A percentile compares a stretch with the other conserved stretches of the same genome.
These are phyloP conservation scores for Hirschfeldia incana DNA, from an alignment of 345 rosid genomes.

Conservation along the genomic window DNA sequence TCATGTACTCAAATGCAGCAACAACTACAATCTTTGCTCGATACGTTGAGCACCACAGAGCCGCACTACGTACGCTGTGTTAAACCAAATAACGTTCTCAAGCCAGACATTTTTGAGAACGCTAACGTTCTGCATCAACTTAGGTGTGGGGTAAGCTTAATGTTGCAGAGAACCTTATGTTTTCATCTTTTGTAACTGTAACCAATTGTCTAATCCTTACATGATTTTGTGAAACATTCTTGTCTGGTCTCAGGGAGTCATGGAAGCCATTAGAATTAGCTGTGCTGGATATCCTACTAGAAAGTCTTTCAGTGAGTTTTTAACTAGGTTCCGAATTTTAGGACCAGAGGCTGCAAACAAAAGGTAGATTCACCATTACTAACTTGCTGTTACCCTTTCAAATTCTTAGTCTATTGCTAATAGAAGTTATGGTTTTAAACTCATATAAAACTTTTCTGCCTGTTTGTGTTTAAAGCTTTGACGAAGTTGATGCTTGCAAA, in stretches of 20 bases:
- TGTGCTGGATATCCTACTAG: constrained; percentile 98
- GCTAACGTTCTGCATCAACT: constrained; percentile 79
- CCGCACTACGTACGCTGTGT: constrained; percentile 97
- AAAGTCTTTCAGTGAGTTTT: constrained; percentile 73
- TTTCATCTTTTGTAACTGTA: constrained; percentile 16
- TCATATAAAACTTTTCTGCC: constrained; percentile 7
- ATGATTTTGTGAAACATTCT: constrained; percentile 4
- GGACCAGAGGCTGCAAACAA: constrained; percentile 56
- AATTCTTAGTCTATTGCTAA: not conserved
- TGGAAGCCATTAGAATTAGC: constrained; percentile 99
- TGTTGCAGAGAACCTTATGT: constrained; percentile 32
- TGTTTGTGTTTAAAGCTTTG: constrained; percentile 46
- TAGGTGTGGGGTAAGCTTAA: constrained; percentile 88
- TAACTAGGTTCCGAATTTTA: constrained; percentile 64
- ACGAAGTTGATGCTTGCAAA: constrained; percentile 79
- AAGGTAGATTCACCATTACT: constrained; percentile 50
- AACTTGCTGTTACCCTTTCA: constrained; percentile 11
- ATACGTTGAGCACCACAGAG: constrained; percentile 86
- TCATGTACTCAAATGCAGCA: constrained; percentile 59
- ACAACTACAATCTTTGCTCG: constrained; percentile 94
- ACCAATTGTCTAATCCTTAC: not conserved
- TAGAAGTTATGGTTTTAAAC: constrained; percentile 8
- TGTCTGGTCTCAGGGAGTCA: constrained; percentile 69
- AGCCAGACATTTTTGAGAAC: constrained; percentile 92
- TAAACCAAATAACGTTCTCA: constrained; percentile 93